These are phyloP conservation scores for Breviolum minutum DNA, from an alignment of 73 alveolate genomes.

Conservation along the genomic window DNA sequence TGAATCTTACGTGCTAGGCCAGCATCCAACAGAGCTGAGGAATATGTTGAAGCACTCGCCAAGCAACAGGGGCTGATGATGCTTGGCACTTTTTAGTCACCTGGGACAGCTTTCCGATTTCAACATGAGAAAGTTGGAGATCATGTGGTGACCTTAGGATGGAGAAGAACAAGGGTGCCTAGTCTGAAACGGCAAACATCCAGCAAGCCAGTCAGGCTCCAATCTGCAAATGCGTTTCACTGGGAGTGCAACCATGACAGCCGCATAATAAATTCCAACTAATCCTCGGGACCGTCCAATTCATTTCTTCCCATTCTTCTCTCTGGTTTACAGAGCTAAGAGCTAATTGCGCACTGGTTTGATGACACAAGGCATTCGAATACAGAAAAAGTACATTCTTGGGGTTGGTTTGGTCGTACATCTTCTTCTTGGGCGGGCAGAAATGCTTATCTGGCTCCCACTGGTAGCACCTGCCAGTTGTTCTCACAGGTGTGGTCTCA, in stretches of 20 bases:
- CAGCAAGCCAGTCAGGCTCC: not conserved
- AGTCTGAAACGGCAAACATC: not conserved
- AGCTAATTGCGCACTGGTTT: no score
- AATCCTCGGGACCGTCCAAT: no score
- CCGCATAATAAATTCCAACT: no score
- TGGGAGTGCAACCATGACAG: no score
- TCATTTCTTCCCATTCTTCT: no score
- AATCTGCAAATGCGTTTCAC: not conserved
- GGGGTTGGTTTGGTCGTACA: no score
- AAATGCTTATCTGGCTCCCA: not conserved
- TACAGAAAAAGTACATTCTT: no score
- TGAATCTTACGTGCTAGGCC: not conserved
- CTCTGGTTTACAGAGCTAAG: no score
- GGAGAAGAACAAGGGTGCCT: slow-evolving; percentile 93
- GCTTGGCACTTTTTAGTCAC: not conserved
- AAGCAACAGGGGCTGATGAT: slow-evolving; percentile 81
- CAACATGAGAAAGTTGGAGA: not conserved
- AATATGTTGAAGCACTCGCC: slow-evolving; percentile 86
- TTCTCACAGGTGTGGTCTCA: slow-evolving; percentile 1
- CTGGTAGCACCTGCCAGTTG: not conserved
- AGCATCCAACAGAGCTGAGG: not conserved
- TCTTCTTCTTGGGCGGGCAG: no score
- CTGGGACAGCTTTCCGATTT: not conserved
- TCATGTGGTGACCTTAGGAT: slow-evolving; percentile 20
- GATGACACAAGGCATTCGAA: no score